Base-by-base conservation (phyloP, 164 flowering plant genomes). In the Kingdonia uniflora region DNA sequence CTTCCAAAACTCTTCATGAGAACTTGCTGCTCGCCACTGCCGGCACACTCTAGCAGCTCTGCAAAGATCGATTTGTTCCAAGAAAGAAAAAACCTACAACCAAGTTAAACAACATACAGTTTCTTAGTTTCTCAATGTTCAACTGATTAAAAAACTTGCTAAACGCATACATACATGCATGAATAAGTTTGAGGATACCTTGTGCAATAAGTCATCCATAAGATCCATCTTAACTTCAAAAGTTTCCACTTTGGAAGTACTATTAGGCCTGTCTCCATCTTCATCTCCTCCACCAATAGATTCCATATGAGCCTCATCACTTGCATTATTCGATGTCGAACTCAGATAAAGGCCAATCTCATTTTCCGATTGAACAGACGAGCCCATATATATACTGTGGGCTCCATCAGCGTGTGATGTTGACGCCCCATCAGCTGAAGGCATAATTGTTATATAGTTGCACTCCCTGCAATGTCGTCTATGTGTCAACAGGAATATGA, bases 1-100 rank as follows among this genome's bases (percentile, higher is more conserved):
- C 71, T 76, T 81, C 99, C 99, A 94, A 57, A 94, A 94, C 64
- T 94, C 97, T 64, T 94, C 92, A 73, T 94, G 99, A 49, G 79
- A 67, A 76, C 95, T 86, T 54, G 95, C 95, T 41, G 71, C 74
- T 57, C 92, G 75, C 99, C 99, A 94, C 71, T 94, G 99, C 69
- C 77, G 74, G 58, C 99, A 94, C 55, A 94, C 97, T 63, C 78
- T 73, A 47, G 95, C 95, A 59, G 90, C 87, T 55, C 76, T 76
- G 62, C 95, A 88, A 54, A 86, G 95, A 71, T 84, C 70, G 14
- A 69, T 58, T 47, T 77, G 89, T 55, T 74, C 81, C 82, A 94
- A 75, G 74, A 94, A 94, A 40, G 97, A 86, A 73, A 94, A 86
- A 44, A 94, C 97, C 99, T 94, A 68, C 24, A 48, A 57, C 41